Conservation (phyloP, 345 rosid genomes). For the Syzygium jambos region DNA sequence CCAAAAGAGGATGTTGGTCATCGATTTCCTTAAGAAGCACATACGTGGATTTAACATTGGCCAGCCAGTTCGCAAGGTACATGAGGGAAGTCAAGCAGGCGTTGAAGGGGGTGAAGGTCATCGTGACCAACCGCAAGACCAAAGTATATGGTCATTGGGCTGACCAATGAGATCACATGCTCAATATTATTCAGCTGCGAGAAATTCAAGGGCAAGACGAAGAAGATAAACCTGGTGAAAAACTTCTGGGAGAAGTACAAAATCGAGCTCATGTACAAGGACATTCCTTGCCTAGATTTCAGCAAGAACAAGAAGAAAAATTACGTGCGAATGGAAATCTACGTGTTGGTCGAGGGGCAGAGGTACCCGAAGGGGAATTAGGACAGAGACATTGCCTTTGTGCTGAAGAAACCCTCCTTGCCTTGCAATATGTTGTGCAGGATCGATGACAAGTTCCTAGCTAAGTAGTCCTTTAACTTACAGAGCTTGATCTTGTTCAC, state of each 20-base stretch:
- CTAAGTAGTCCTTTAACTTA: conserved; percentile 52
- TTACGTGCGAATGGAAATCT: neutral
- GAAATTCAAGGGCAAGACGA: neutral
- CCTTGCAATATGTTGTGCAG: conserved; percentile 40
- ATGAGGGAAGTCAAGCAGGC: neutral
- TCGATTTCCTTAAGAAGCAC: neutral
- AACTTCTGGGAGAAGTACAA: neutral
- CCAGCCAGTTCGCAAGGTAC: neutral
- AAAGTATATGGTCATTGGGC: neutral
- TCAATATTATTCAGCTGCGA: neutral
- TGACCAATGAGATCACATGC: neutral
- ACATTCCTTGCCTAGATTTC: conserved; percentile 31
- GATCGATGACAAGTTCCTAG: conserved; percentile 10
- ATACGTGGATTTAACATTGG: conserved; percentile 4
- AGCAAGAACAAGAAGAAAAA: neutral
- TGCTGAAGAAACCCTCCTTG: neutral
- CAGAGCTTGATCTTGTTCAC: conserved; percentile 52
- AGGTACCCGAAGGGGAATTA: neutral
- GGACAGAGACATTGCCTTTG: neutral
- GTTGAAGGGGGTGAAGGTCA: neutral
- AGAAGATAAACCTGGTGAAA: neutral
- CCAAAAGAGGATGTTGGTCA: neutral
- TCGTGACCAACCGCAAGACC: neutral
- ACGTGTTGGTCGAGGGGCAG: neutral
- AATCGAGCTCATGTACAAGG: conserved; percentile 26